Conservation (phyloP, 306 rosid species). For the Chamaecrista fasciculata region DNA sequence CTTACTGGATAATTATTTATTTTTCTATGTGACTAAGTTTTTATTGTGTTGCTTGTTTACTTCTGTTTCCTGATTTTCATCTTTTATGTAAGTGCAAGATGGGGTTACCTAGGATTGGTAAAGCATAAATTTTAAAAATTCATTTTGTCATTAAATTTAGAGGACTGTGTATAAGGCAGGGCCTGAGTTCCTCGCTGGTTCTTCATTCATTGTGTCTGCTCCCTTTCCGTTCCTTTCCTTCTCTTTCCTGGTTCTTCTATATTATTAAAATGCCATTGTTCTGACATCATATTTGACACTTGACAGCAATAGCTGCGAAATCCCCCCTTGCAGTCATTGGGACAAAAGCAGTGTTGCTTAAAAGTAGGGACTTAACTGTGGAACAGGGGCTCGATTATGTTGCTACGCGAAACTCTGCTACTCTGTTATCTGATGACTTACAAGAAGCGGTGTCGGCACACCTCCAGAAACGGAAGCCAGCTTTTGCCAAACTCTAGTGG, state of each 20-base stretch:
- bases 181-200: not conserved
- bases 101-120: not conserved
- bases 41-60: not conserved
- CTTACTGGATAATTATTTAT: not conserved
- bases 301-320: slow-evolving; percentile 64
- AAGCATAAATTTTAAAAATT: not conserved
- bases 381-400: slow-evolving; percentile 87
- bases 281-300: slow-evolving; percentile 16
- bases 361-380: slow-evolving; percentile 64
- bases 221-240: not conserved
- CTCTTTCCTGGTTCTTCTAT: not conserved
- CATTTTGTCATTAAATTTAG: not conserved
- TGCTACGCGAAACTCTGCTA: slow-evolving; percentile 77
- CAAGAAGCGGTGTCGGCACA: slow-evolving; percentile 57
- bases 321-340: slow-evolving; percentile 76
- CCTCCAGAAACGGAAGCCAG: slow-evolving; percentile 55
- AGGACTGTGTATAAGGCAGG: not conserved
- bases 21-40: not conserved
- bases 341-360: slow-evolving; percentile 72
- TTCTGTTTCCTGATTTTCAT: not conserved
- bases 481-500: slow-evolving; percentile 63
- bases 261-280: not conserved
- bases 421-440: slow-evolving; percentile 61
- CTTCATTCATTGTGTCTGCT: not conserved
- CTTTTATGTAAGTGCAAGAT: not conserved